phyloP scores from a whole-genome alignment of 495 filamentous ascomycete genomes.

The Sporormia fimetaria region DNA sequence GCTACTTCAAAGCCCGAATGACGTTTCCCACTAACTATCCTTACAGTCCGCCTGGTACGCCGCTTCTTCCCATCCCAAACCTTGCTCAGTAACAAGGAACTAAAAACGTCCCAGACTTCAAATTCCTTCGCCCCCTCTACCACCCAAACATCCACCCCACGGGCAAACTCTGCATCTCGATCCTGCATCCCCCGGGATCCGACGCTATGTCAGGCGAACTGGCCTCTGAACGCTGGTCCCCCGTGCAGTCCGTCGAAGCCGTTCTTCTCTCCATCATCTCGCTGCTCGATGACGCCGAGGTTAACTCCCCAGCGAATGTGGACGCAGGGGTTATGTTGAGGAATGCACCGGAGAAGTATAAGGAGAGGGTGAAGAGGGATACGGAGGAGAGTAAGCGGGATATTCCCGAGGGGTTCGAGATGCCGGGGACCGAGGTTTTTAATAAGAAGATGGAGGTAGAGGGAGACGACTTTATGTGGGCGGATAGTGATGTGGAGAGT shows the following conservation, averaged over 20 bases:
- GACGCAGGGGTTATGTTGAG: constrained; percentile 82
- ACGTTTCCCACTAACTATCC: constrained; percentile 84
- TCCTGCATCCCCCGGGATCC: constrained; percentile 83
- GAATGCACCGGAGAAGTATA: constrained; percentile 56
- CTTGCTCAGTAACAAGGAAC: neutral
- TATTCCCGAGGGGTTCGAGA: constrained; percentile 68
- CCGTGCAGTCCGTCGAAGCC: constrained; percentile 84
- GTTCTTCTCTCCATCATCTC: constrained; percentile 86
- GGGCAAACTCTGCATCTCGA: constrained; percentile 90
- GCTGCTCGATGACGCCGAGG: constrained; percentile 89
- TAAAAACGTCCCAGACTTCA: constrained; percentile 48
- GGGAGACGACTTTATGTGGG: constrained; percentile 46
- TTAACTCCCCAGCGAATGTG: constrained; percentile 87
- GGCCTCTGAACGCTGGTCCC: constrained; percentile 84
- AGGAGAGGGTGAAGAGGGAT: constrained; percentile 52
- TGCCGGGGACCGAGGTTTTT: constrained; percentile 62
- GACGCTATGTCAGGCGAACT: constrained; percentile 84
- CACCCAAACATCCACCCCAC: constrained; percentile 92
- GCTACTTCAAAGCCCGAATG: constrained; percentile 85
- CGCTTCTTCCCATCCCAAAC: neutral
- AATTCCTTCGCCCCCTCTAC: constrained; percentile 67
- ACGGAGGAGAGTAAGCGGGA: constrained; percentile 64
- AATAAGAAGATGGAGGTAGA: constrained; percentile 56
- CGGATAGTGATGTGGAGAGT: constrained; percentile 22
- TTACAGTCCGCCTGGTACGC: constrained; percentile 62